Conservation (phyloP, 2,329 filamentous ascomycete species). For the Chrysoporthe deuterocubensis region DNA sequence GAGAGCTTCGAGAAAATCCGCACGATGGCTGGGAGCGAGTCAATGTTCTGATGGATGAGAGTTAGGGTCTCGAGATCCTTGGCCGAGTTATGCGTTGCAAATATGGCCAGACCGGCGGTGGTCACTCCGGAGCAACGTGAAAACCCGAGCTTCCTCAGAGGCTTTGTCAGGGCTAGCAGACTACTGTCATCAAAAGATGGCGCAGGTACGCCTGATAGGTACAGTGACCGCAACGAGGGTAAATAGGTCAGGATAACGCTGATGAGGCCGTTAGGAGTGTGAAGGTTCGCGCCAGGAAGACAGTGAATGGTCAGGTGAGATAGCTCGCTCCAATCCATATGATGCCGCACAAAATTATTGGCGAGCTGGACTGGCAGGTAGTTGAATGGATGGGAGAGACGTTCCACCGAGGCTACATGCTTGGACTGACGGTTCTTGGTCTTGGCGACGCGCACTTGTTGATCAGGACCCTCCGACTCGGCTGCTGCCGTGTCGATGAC, state of each 20-base stretch:
- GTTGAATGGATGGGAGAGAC: slow-evolving; percentile 39
- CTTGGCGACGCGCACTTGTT: slow-evolving; percentile 49
- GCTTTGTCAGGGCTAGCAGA: slow-evolving; percentile 55
- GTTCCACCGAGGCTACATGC: slow-evolving; percentile 12
- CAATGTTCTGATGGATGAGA: slow-evolving; percentile 60
- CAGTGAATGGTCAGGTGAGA: slow-evolving; percentile 63
- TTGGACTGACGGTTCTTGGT: slow-evolving; percentile 28
- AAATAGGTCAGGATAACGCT: slow-evolving; percentile 54
- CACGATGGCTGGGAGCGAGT: slow-evolving; percentile 59
- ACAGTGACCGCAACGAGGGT: slow-evolving; percentile 60
- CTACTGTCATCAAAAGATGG: slow-evolving; percentile 61
- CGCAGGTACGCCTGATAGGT: slow-evolving; percentile 60
- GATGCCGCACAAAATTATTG: slow-evolving; percentile 43
- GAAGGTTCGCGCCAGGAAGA: slow-evolving; percentile 57
- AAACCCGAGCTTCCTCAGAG: slow-evolving; percentile 59
- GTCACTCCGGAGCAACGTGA: slow-evolving; percentile 61
- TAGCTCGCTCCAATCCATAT: slow-evolving; percentile 60
- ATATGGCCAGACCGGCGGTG: slow-evolving; percentile 58
- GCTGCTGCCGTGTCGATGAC: slow-evolving; percentile 47
- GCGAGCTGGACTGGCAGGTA: slow-evolving; percentile 43
- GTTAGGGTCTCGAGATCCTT: slow-evolving; percentile 53
- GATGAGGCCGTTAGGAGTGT: slow-evolving; percentile 54
- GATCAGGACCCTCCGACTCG: slow-evolving; percentile 31
- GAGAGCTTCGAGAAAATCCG: slow-evolving; percentile 62
- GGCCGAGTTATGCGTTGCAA: slow-evolving; percentile 55